Evolutionary conservation across 768 basidiomycete genomes (phyloP).

Genomic region (Fomitopsis pulvina): DNA sequence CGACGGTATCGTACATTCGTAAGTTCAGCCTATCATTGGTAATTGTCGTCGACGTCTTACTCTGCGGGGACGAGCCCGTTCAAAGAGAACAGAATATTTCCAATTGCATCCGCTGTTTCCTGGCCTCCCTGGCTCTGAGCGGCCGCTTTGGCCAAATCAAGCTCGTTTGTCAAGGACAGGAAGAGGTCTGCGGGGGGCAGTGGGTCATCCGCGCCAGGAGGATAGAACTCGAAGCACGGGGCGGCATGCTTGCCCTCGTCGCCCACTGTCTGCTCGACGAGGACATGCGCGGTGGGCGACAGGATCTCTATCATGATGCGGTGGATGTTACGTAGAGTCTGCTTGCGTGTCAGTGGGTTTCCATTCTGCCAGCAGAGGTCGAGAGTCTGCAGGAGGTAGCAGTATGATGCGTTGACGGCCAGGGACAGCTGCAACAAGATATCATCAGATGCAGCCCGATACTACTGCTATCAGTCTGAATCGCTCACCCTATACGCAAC

Average conservation of each 20-base stretch:
- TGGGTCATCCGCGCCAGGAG: not conserved
- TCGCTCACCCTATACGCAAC: conserved; percentile 5
- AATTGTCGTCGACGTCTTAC: not conserved
- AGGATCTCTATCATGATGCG: conserved; percentile 13
- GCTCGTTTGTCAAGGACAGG: not conserved
- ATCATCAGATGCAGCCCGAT: not conserved
- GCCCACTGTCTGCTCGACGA: conserved; percentile 9
- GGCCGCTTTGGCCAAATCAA: not conserved
- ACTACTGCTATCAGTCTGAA: not conserved
- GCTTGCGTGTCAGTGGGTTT: conserved; percentile 3
- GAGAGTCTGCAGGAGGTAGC: conserved; percentile 15
- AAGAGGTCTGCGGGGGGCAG: not conserved
- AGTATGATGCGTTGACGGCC: conserved; percentile 15
- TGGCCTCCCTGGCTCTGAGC: not conserved
- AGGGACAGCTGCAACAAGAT: conserved; percentile 8
- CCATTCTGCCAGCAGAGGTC: conserved; percentile 7
- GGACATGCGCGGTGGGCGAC: conserved; percentile 4
- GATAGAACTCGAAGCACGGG: conserved; percentile 13
- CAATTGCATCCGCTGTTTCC: not conserved
- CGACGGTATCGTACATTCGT: not conserved
- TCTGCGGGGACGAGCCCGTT: not conserved
- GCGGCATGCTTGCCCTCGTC: conserved; percentile 2
- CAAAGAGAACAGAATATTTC: not conserved
- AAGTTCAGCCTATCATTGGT: not conserved
- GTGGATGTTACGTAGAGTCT: conserved; percentile 9